Base-by-base conservation (phyloP, 2,329 filamentous ascomycete genomes). In the Sordariomycetes sp. region DNA sequence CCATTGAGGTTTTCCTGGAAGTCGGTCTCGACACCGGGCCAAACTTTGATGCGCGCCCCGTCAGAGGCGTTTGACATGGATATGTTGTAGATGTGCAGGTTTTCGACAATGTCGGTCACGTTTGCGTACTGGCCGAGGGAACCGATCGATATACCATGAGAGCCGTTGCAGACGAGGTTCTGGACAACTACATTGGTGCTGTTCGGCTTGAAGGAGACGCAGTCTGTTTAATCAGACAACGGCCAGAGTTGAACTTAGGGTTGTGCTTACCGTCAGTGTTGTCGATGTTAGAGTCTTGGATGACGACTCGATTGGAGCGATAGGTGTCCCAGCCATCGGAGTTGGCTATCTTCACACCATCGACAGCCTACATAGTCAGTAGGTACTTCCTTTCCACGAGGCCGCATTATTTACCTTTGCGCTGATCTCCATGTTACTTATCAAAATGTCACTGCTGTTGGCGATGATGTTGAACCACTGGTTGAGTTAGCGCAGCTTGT, bases 151-250 rank as follows among this genome's bases (percentile, higher is more conserved):
- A 85, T 83, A 25, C 81, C 81, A 47, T 85, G 80, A 4, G 75
- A 82, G 24, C 79, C 78, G 45, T 79, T 79, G 57, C 80, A 85
- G 39, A 63, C 57, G 5, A 85, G 57, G 40, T 78, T 76, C 50
- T 84, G 78, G 6, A 84, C 70, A 5, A 84, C 53, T 7, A 84
- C 72, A 42, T 82, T 69, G 27, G 77, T 83, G 45, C 70, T 77
- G 51, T 84, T 85, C 14, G 79, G 79, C 55, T 85, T 85, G 66
- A 85, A 84, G 1, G 77, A 78, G 10, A 85, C 75, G 39, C 81
- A 85, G 49, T 86, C 72, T 29, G 27, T 11, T 29, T 4, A 14
- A 15, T 29, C 9, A 24, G 23, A n/a, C n/a, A 15, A 7, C 10
- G 4, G 27, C n/a, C 14, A 17, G 14, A 18, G 11, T 30, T 7